Base-by-base conservation (phyloP, 2,329 filamentous ascomycete species). In the Colletotrichum sp. region DNA sequence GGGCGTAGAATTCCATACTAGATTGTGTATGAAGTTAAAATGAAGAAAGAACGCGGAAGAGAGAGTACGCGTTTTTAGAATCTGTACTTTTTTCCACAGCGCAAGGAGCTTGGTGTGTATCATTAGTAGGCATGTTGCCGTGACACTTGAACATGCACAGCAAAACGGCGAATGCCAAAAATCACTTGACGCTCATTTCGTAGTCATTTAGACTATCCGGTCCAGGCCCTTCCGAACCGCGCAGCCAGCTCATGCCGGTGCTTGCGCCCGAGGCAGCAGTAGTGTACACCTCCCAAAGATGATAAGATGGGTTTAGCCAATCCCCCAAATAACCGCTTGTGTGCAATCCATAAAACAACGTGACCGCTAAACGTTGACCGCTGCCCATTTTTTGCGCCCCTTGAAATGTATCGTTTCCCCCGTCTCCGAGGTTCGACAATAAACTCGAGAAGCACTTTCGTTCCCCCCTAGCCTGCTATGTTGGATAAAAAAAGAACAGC, bases 1-100 rank as follows among this genome's bases (percentile, higher is more conserved):
- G 86, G 78, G 83, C 80, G 44, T 69, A 55, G 60, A 6, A 52
- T 48, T 16, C 28, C 30, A 26, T 24, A 52, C 63, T 55, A 62
- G 16, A 63, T 30, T 34, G 48, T 70, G 63, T 72, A 70, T n/a
- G 26, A 72, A n/a, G 68, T 59, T 15, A 64, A n/a, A 44, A 24
- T 68, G 64, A 15, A 64, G n/a, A 59, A 63, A 13, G 6, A 28
- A 16, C 34, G 62, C 34, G 62, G 34, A 66, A 66, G 39, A 48
- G 12, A 30, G 24, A 52, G 63, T 66, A 52, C 39, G 63, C 36
- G 63, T 52, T 22, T n/a, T 18, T 22, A 52, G 22, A 28, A 64
- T 39, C 9, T 44, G 16, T 28, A 18, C 12, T 24, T 39, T 39
- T 26, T 39, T 13, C 5, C 9, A 0, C 2, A 39, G 5, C 18